phyloP scores from a whole-genome alignment of 352 stramenopile genomes.

The Phytopythium boreale region DNA sequence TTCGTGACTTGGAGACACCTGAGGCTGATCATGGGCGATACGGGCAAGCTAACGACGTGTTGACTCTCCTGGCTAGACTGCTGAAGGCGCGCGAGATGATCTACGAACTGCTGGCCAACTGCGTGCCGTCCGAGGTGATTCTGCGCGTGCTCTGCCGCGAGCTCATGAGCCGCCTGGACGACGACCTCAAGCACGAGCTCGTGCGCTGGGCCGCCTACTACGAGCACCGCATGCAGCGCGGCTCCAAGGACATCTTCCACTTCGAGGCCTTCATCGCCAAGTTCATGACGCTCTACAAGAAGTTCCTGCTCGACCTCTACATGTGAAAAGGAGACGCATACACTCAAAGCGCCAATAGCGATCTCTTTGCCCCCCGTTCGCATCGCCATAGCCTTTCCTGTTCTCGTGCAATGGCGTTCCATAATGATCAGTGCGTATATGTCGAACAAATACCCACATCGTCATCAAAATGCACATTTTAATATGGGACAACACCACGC shows the following conservation, averaged over 20 bases:
- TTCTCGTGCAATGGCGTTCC: background rate
- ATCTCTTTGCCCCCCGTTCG: too few relatives aligned
- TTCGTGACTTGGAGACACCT: background rate
- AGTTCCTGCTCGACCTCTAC: conserved; percentile 95
- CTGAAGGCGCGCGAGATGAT: conserved; percentile 95
- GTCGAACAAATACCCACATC: background rate
- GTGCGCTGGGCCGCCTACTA: conserved; percentile 85
- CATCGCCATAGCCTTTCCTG: too few relatives aligned
- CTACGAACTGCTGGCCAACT: conserved; percentile 98
- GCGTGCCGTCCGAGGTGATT: conserved; percentile 97
- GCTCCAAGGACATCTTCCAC: conserved; percentile 99
- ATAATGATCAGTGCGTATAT: background rate
- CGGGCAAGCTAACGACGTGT: conserved; percentile 2
- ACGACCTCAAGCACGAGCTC: conserved; percentile 96
- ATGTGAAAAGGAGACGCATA: conserved; percentile 33
- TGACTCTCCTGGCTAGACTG: conserved; percentile 44
- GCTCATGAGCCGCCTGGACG: conserved; percentile 93
- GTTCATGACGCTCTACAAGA: conserved; percentile 99
- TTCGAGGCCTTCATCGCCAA: conserved; percentile 99
- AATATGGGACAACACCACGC: background rate
- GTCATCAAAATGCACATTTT: background rate
- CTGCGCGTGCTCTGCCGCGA: conserved; percentile 90
- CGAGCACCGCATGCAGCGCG: conserved; percentile 94
- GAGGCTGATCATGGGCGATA: too few relatives aligned
- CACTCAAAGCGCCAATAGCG: too few relatives aligned